Evolutionary conservation across 352 stramenopile genomes (phyloP).

Genomic region (Pythium coloratum): DNA sequence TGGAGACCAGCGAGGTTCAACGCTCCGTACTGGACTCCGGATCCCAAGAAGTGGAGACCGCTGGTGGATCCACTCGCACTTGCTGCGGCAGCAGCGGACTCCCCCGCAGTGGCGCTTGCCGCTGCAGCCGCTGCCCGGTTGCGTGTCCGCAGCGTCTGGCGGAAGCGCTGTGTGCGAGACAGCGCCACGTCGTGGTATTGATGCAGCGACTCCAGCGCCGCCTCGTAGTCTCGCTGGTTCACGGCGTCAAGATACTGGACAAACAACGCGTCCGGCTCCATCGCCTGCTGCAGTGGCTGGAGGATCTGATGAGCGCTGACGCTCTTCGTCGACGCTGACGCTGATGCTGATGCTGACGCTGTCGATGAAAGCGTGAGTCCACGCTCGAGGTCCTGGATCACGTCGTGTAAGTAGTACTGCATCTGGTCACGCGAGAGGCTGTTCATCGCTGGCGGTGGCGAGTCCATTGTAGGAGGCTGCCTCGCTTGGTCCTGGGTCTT

Average conservation of each 20-base stretch:
- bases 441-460: slow-evolving; percentile 16
- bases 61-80: slow-evolving; percentile 17
- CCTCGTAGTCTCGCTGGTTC: slow-evolving; percentile 77
- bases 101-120: background rate
- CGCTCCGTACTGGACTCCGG: slow-evolving; percentile 88
- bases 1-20: slow-evolving; percentile 89
- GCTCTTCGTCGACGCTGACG: background rate
- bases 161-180: slow-evolving; percentile 13
- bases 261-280: slow-evolving; percentile 70
- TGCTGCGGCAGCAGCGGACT: background rate
- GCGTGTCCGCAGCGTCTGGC: background rate
- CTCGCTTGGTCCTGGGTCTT: background rate
- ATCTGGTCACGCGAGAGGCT: slow-evolving; percentile 53
- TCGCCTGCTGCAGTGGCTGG: slow-evolving; percentile 25
- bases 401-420: slow-evolving; percentile 59
- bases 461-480: background rate
- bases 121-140: slow-evolving; percentile 8
- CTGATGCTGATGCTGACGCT: background rate
- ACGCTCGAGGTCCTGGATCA: slow-evolving; percentile 34
- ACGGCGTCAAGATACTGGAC: slow-evolving; percentile 87
- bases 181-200: slow-evolving; percentile 93
- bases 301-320: background rate
- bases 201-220: slow-evolving; percentile 89
- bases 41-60: slow-evolving; percentile 55
- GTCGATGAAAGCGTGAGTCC: slow-evolving; percentile 16